These are phyloP conservation scores for Citrus hindsii DNA, from an alignment of 345 rosid genomes.

Conservation along the genomic window DNA sequence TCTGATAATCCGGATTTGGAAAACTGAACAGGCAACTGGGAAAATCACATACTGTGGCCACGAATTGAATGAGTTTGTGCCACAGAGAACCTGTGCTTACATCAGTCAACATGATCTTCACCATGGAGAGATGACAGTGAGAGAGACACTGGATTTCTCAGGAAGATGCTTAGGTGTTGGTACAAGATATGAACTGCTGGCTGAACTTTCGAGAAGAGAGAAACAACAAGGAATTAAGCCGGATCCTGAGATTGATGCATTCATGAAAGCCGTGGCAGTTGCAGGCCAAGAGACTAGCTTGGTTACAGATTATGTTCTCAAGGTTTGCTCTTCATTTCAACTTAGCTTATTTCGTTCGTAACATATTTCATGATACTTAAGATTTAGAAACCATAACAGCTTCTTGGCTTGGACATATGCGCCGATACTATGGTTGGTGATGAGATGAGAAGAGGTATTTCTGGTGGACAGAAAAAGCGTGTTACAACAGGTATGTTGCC, in stretches of 20 bases:
- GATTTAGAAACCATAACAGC: conserved; percentile 25
- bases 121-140: conserved; percentile 57
- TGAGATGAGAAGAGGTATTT: conserved; percentile 77
- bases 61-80: conserved; percentile 49
- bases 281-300: conserved; percentile 66
- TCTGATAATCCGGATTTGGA: not conserved
- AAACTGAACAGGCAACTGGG: conserved; percentile 45
- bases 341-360: not conserved
- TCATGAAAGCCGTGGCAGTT: conserved; percentile 67
- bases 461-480: conserved; percentile 84
- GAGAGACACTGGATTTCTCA: conserved; percentile 73
- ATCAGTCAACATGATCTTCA: conserved; percentile 67
- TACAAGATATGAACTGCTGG: conserved; percentile 54
- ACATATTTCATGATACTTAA: not conserved
- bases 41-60: conserved; percentile 61
- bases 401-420: conserved; percentile 73
- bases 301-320: conserved; percentile 72
- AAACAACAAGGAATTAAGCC: conserved; percentile 65
- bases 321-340: conserved; percentile 35
- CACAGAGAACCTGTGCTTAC: conserved; percentile 64
- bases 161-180: conserved; percentile 83
- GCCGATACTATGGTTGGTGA: conserved; percentile 76
- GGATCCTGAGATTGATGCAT: conserved; percentile 78
- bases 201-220: conserved; percentile 80
- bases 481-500: conserved; percentile 61